phyloP scores from a whole-genome alignment of 768 basidiomycete genomes.

The Ramaria rubella region DNA sequence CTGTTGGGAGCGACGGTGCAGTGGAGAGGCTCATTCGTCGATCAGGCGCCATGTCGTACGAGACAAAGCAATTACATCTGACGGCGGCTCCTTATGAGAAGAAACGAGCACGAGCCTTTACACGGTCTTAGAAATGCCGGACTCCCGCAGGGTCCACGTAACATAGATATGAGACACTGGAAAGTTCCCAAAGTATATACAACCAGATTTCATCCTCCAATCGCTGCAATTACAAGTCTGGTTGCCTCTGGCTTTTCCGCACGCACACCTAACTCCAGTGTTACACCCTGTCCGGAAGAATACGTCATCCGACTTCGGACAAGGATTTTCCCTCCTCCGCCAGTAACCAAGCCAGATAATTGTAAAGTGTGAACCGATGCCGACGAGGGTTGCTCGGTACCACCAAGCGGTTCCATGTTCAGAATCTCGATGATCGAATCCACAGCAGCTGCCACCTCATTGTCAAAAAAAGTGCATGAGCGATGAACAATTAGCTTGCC shows the following conservation, averaged over 20 bases:
- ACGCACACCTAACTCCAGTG: conserved; percentile 83
- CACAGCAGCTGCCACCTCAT: conserved; percentile 65
- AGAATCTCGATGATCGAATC: conserved; percentile 94
- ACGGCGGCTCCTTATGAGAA: not conserved
- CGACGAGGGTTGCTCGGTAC: conserved; percentile 75
- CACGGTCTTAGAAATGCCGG: not conserved
- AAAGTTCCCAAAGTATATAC: not conserved
- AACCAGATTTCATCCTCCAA: conserved; percentile 48
- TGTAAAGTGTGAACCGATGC: conserved; percentile 91
- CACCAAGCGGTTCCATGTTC: conserved; percentile 95
- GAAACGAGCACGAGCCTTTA: not conserved
- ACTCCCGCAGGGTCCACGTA: not conserved
- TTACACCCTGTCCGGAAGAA: conserved; percentile 83
- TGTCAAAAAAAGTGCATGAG: conserved; percentile 16
- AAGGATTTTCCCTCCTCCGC: conserved; percentile 94
- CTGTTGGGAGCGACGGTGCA: conserved; percentile 65
- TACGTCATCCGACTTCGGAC: conserved; percentile 95
- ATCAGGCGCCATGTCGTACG: not conserved
- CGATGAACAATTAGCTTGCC: conserved; percentile 43
- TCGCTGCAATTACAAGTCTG: conserved; percentile 83
- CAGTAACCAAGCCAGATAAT: conserved; percentile 81
- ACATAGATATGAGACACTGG: not conserved
- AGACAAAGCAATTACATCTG: not conserved
- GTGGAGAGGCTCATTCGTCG: conserved; percentile 11
- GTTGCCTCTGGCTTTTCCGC: conserved; percentile 87